Evolutionary conservation across 2,329 filamentous ascomycete genomes (phyloP).

Genomic region (Fusarium armeniacum): DNA sequence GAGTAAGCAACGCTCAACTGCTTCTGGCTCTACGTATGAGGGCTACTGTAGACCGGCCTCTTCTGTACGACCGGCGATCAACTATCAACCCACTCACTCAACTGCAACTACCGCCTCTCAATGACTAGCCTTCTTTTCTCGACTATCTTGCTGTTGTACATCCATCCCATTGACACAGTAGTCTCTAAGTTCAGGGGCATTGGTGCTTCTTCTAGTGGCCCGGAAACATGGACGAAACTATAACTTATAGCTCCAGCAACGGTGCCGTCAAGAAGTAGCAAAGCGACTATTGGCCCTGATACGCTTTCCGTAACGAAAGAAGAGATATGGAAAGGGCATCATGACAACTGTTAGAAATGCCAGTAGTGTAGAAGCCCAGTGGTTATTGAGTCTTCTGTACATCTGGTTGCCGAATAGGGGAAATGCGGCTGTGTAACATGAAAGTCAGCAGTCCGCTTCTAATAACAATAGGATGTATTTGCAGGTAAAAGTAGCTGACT

Average conservation of each 20-base stretch:
- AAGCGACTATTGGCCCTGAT: constrained; percentile 69
- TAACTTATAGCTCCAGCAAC: constrained; percentile 1
- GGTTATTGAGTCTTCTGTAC: constrained; percentile 77
- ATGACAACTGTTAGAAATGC: constrained; percentile 73
- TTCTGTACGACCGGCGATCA: constrained; percentile 28
- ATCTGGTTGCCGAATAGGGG: constrained; percentile 81
- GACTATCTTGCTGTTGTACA: constrained; percentile 6
- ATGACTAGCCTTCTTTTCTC: constrained; percentile 2
- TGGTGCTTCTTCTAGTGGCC: constrained; percentile 32
- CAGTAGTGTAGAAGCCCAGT: constrained; percentile 76
- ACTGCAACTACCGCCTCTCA: constrained; percentile 3
- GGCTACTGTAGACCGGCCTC: constrained; percentile 7
- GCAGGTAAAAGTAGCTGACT: constrained; percentile 1
- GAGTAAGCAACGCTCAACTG: constrained; percentile 8
- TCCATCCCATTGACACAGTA: neutral
- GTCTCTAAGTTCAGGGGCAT: constrained; percentile 1
- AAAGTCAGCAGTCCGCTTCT: neutral
- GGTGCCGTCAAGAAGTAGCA: constrained; percentile 54
- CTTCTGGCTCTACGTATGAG: constrained; percentile 6
- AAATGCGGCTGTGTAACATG: constrained; percentile 71
- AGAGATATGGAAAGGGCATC: constrained; percentile 74
- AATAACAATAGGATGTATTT: neutral
- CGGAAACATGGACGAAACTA: constrained; percentile 14
- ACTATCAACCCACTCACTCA: constrained; percentile 1
- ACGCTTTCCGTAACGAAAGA: constrained; percentile 71